These are phyloP conservation scores for Exophiala phaeomuriformis DNA, from an alignment of 2,329 filamentous ascomycete species.

Conservation along the genomic window DNA sequence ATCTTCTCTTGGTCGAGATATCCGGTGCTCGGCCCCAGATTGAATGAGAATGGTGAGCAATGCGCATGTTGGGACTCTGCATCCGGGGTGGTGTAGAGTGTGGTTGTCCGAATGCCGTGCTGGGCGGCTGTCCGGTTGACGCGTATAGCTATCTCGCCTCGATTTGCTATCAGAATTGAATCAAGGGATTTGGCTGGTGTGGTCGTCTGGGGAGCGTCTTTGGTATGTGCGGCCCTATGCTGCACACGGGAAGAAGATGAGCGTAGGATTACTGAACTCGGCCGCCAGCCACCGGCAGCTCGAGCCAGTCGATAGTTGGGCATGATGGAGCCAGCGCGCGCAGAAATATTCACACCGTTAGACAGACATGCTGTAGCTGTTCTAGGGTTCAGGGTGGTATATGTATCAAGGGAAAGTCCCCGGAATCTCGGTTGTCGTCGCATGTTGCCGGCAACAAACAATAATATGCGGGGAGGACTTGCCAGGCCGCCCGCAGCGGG, in stretches of 20 bases:
- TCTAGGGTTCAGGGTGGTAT: neutral
- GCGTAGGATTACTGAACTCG: slow-evolving; percentile 3
- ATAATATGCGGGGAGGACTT: neutral
- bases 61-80: slow-evolving; percentile 79
- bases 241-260: neutral
- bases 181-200: slow-evolving; percentile 17
- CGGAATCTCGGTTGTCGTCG: slow-evolving; percentile 14
- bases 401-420: neutral
- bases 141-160: slow-evolving; percentile 91
- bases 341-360: neutral
- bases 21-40: slow-evolving; percentile 71
- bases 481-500: neutral
- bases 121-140: slow-evolving; percentile 81
- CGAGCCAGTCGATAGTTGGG: slow-evolving; percentile 10
- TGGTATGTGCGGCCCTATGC: slow-evolving; percentile 5
- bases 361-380: neutral
- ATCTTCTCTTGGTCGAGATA: slow-evolving; percentile 94
- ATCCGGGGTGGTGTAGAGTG: slow-evolving; percentile 90
- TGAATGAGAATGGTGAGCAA: slow-evolving; percentile 73
- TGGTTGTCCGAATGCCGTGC: slow-evolving; percentile 87
- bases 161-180: slow-evolving; percentile 72
- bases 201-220: neutral
- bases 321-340: slow-evolving; percentile 5
- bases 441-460: slow-evolving; percentile 5
- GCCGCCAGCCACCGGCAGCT: slow-evolving; percentile 8